Conservation (phyloP, 1,284 basidiomycete species). For the Cryptococcus deneoformans region DNA sequence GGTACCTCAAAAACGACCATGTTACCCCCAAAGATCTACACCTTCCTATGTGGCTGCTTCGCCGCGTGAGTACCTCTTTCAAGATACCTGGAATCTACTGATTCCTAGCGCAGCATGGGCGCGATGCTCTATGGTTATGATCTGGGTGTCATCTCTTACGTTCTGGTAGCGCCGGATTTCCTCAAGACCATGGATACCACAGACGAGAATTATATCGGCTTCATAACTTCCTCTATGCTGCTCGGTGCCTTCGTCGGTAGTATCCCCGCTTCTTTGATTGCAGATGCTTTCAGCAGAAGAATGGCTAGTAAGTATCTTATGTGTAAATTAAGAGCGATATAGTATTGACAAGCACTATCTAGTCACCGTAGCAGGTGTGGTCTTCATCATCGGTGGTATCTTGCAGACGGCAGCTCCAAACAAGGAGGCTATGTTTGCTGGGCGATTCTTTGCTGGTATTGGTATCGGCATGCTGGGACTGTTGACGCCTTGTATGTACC, state of each 20-base stretch:
- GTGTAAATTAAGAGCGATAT: background rate
- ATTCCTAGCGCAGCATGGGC: slow-evolving; percentile 21
- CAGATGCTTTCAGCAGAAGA: slow-evolving; percentile 44
- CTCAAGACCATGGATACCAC: slow-evolving; percentile 30
- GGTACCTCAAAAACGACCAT: slow-evolving; percentile 17
- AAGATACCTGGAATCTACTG: background rate
- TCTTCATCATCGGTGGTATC: slow-evolving; percentile 57
- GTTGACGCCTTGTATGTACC: slow-evolving; percentile 49
- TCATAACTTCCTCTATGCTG: slow-evolving; percentile 50
- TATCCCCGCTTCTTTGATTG: slow-evolving; percentile 43
- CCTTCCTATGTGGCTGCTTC: slow-evolving; percentile 63
- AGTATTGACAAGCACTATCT: background rate
- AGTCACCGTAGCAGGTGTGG: slow-evolving; percentile 47
- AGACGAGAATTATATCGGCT: slow-evolving; percentile 48
- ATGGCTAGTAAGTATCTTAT: slow-evolving; percentile 35
- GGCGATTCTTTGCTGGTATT: slow-evolving; percentile 59
- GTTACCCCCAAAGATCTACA: slow-evolving; percentile 53
- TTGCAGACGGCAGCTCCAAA: slow-evolving; percentile 51
- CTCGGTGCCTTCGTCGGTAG: slow-evolving; percentile 45
- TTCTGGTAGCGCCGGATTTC: slow-evolving; percentile 51
- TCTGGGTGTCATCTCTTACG: slow-evolving; percentile 51
- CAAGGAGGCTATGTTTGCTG: slow-evolving; percentile 61
- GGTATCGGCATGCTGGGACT: slow-evolving; percentile 55
- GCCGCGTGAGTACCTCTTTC: slow-evolving; percentile 45
- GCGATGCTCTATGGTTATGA: slow-evolving; percentile 49